phyloP scores from a whole-genome alignment of 2,329 filamentous ascomycete genomes.

The Didymosphaeria variabile region DNA sequence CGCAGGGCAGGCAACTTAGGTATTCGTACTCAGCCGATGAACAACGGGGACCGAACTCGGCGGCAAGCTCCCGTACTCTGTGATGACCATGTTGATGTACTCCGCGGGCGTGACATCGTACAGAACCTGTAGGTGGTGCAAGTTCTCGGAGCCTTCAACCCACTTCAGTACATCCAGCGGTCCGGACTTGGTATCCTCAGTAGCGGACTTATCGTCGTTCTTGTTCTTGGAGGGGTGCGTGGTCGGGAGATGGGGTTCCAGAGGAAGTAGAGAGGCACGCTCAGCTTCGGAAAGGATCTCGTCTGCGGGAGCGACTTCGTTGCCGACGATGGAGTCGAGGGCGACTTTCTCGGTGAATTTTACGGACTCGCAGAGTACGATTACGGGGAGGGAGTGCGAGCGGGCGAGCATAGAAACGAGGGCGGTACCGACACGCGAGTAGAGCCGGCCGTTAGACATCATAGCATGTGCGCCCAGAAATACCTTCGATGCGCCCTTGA shows the following conservation, averaged over 20 bases:
- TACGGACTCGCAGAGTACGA: slow-evolving; percentile 91
- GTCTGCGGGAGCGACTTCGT: slow-evolving; percentile 85
- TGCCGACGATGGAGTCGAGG: slow-evolving; percentile 90
- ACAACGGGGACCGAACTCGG: slow-evolving; percentile 84
- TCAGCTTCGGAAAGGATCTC: slow-evolving; percentile 61
- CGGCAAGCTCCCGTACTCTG: slow-evolving; percentile 86
- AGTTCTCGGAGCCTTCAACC: slow-evolving; percentile 47
- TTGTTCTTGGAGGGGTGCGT: slow-evolving; percentile 29
- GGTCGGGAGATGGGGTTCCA: slow-evolving; percentile 37
- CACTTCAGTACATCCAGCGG: slow-evolving; percentile 47
- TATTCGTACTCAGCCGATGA: slow-evolving; percentile 63
- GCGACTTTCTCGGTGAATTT: slow-evolving; percentile 93
- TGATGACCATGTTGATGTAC: slow-evolving; percentile 88
- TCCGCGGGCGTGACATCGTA: slow-evolving; percentile 92
- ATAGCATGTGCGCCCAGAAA: slow-evolving; percentile 89
- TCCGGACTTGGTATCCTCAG: slow-evolving; percentile 30
- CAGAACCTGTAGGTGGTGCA: slow-evolving; percentile 77
- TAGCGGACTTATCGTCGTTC: slow-evolving; percentile 33
- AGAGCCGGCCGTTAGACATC: slow-evolving; percentile 92
- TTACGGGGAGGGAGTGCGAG: slow-evolving; percentile 78
- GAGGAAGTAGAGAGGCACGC: slow-evolving; percentile 40
- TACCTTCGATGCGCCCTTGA: slow-evolving; percentile 75
- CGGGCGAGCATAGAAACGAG: slow-evolving; percentile 85
- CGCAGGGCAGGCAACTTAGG: slow-evolving; percentile 22
- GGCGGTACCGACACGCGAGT: slow-evolving; percentile 86